Percentiles rank a stretch among this genome's conserved stretches.
Evolutionary conservation across 2,329 filamentous ascomycete species (phyloP).

Genomic region (Grosmannia penicillata): DNA sequence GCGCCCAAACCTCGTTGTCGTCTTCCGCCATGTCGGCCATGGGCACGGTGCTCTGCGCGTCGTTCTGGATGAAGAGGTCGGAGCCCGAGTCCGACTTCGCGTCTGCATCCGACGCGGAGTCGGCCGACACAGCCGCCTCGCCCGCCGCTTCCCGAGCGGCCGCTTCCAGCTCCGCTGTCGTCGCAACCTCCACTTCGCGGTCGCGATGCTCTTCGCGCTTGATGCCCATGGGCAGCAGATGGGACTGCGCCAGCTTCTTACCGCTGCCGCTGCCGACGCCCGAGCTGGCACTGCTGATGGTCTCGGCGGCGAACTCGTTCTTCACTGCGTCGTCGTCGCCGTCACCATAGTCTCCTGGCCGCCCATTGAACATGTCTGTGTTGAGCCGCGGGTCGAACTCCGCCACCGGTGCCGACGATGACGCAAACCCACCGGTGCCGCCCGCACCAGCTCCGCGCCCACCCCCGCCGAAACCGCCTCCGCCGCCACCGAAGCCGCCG

Average conservation of each 20-base stretch:
- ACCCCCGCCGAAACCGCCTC: constrained; percentile 12
- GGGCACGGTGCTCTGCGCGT: background rate
- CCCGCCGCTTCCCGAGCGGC: constrained; percentile 22
- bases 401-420: background rate
- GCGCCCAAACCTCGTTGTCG: constrained; percentile 28
- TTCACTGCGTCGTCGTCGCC: constrained; percentile 25
- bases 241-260: constrained; percentile 14
- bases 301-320: constrained; percentile 22
- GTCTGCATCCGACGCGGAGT: constrained; percentile 13
- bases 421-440: background rate
- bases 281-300: background rate
- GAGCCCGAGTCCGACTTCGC: constrained; percentile 14
- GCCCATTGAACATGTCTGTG: constrained; percentile 37
- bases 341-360: constrained; percentile 20
- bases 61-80: constrained; percentile 12
- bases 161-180: constrained; percentile 41
- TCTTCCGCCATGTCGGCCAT: constrained; percentile 11
- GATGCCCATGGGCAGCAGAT: constrained; percentile 39
- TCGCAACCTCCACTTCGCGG: constrained; percentile 36
- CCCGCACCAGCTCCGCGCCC: constrained; percentile 7
- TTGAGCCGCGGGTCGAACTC: constrained; percentile 37
- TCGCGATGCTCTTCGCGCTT: constrained; percentile 39
- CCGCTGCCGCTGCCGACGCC: constrained; percentile 5
- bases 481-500: constrained; percentile 13
- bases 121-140: background rate